Evolutionary conservation across 1,284 basidiomycete species (phyloP).

Genomic region (Ganoderma meredithae): DNA sequence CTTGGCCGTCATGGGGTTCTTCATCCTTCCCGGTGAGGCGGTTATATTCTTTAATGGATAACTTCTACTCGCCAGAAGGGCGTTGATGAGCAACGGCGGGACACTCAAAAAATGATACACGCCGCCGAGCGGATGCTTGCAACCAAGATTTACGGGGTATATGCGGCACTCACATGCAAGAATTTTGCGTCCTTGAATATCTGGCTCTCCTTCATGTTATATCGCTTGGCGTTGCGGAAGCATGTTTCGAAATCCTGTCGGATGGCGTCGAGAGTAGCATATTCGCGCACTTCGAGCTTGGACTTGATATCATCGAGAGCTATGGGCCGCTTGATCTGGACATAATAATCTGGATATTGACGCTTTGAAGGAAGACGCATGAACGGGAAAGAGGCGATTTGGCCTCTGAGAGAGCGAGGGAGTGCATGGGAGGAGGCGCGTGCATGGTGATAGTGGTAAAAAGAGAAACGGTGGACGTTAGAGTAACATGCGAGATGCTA

Average conservation of each 20-base stretch:
- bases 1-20: conserved; percentile 43
- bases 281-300: conserved; percentile 70
- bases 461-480: conserved; percentile 34
- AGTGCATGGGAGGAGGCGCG: conserved; percentile 7
- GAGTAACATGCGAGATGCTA: conserved; percentile 40
- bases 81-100: background rate
- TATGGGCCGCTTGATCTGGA: conserved; percentile 79
- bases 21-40: conserved; percentile 54
- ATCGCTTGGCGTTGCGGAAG: conserved; percentile 90
- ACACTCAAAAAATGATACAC: background rate
- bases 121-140: background rate
- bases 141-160: background rate
- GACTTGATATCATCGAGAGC: conserved; percentile 89
- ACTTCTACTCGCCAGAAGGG: conserved; percentile 56
- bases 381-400: conserved; percentile 76
- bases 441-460: conserved; percentile 28
- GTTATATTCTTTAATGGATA: conserved; percentile 67
- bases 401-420: conserved; percentile 55
- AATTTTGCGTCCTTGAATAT: conserved; percentile 87
- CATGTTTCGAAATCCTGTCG: conserved; percentile 86
- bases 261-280: conserved; percentile 75
- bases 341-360: conserved; percentile 92
- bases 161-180: conserved; percentile 53
- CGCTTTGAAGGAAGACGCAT: conserved; percentile 78
- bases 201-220: conserved; percentile 87